Conservation (phyloP, 2,329 filamentous ascomycete species). For the Claviceps paspali region DNA sequence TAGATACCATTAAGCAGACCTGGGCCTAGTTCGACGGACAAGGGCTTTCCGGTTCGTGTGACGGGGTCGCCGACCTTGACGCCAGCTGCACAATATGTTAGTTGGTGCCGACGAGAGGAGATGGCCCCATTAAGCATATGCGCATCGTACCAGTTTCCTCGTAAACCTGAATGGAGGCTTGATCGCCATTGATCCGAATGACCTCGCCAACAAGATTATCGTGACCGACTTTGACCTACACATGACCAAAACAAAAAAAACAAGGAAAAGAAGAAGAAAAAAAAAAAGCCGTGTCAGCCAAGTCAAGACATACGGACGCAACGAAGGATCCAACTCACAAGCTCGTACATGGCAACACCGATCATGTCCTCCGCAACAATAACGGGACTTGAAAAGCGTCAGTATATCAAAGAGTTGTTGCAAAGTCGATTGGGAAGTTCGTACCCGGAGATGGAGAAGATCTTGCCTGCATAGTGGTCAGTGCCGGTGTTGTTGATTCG, state of each 20-base stretch:
- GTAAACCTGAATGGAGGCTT: constrained; percentile 96
- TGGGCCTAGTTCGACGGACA: constrained; percentile 93
- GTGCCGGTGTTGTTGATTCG: constrained; percentile 1
- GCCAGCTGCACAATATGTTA: constrained; percentile 46
- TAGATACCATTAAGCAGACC: constrained; percentile 98
- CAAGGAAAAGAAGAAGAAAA: not conserved
- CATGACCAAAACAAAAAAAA: not conserved
- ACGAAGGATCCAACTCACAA: constrained; percentile 42
- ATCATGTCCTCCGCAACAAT: constrained; percentile 97
- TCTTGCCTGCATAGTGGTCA: constrained; percentile 33
- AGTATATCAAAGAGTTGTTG: constrained; percentile 7
- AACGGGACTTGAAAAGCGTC: constrained; percentile 49
- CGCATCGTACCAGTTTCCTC: constrained; percentile 73
- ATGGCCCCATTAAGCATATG: not conserved
- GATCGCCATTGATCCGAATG: constrained; percentile 91
- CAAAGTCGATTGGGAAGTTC: constrained; percentile 9
- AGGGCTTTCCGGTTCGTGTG: constrained; percentile 75
- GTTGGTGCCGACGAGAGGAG: constrained; percentile 2
- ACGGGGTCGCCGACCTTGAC: constrained; percentile 94
- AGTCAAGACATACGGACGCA: not conserved
- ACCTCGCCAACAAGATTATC: constrained; percentile 91
- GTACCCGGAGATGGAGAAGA: constrained; percentile 48
- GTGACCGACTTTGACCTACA: constrained; percentile 76
- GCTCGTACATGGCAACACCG: constrained; percentile 98
- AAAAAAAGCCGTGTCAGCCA: not conserved